phyloP scores from a whole-genome alignment of 2,329 filamentous ascomycete species.

The Calonectria leucothoes region DNA sequence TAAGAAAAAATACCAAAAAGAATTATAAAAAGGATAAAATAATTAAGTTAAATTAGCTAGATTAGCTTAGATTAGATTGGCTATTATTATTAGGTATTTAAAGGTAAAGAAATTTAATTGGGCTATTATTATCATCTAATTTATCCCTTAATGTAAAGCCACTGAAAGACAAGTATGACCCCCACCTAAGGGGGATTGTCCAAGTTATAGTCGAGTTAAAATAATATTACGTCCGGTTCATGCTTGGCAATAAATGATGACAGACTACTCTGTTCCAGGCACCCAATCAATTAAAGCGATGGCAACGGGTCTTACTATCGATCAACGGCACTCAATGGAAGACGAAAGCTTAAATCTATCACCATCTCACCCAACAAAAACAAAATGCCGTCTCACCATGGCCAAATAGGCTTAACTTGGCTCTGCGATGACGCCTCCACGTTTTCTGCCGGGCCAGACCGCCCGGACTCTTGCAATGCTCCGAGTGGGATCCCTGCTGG shows the following conservation, averaged over 20 bases:
- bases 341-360: neutral
- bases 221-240: neutral
- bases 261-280: neutral
- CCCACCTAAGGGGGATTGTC: too few relatives aligned
- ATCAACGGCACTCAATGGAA: neutral
- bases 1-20: too few relatives aligned
- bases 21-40: too few relatives aligned
- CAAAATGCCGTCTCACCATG: neutral
- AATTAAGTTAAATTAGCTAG: too few relatives aligned
- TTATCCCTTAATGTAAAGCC: too few relatives aligned
- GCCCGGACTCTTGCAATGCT: neutral
- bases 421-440: neutral
- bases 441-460: neutral
- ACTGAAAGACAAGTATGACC: too few relatives aligned
- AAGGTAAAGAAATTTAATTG: too few relatives aligned
- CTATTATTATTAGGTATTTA: too few relatives aligned
- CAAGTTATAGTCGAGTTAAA: neutral
- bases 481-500: neutral
- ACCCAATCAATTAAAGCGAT: neutral
- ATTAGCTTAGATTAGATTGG: too few relatives aligned
- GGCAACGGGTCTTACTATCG: neutral
- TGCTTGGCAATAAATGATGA: neutral
- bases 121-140: too few relatives aligned
- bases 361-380: neutral
- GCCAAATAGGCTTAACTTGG: neutral